Base-by-base conservation (phyloP, 2,329 filamentous ascomycete species). In the Alternaria brassicicola region DNA sequence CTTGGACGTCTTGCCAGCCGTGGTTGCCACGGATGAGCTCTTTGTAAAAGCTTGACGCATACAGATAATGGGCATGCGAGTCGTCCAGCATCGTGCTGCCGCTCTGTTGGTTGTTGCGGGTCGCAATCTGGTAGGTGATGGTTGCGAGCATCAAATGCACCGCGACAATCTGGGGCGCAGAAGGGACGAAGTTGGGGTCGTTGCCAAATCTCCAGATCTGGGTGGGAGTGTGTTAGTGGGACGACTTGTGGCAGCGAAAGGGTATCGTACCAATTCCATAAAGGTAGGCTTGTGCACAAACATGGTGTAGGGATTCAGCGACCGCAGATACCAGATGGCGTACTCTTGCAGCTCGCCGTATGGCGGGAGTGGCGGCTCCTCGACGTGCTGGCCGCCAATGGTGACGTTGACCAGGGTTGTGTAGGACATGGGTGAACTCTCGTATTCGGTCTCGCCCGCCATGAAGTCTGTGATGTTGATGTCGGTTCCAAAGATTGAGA, bases 81-180 rank as follows among this genome's bases (percentile, higher is more conserved):
- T 88, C 79, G 1, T 86, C 82, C 64, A 89, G 86, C 51, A 89
- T 41, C 0, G 64, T 45, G 43, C 45, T 59, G 15, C 39, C 59
- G n/a, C 62, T 78, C 15, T 83, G 74, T 60, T 82, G 80, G 43
- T 51, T 66, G 66, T 92, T 93, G 19, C 91, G 84, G 4, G 87
- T 81, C n/a, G 89, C 88, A 59, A 88, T 90, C 67, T 96, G 91
- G 65, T 90, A 92, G 71, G 88, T 88, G 66, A 94, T 89, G 48
- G 88, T 88, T 10, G 90, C 89, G 57, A 95, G 88, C 39, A 95
- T 84, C 86, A 93, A 91, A 75, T 94, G 89, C 0, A 93, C 83
- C 56, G 87, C 86, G 38, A 91, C 89, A 1, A 83, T 82, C 71
- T 95, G 88, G 2, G 89, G 83, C 0, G 84, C 76, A 0, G 85